These are phyloP conservation scores for Astrocystis sublimbata DNA, from an alignment of 495 filamentous ascomycete species.

Conservation along the genomic window DNA sequence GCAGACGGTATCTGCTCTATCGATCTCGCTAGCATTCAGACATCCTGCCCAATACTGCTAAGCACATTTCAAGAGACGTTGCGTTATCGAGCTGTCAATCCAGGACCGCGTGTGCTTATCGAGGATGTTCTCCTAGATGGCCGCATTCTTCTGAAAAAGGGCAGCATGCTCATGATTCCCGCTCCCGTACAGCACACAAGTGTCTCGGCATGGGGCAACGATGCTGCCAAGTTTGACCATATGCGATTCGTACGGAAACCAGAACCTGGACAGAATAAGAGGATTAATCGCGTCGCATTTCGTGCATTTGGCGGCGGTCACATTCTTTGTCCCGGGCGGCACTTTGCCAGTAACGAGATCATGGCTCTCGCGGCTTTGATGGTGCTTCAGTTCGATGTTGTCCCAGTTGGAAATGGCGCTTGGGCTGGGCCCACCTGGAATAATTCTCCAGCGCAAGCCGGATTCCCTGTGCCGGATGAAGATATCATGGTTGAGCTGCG, in stretches of 20 bases:
- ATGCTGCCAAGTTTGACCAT: background rate
- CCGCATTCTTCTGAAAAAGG: background rate
- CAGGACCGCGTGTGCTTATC: background rate
- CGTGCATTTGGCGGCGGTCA: background rate
- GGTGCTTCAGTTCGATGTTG: background rate
- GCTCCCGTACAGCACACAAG: background rate
- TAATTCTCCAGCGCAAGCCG: background rate
- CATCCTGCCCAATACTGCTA: constrained; percentile 21
- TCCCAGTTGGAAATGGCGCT: background rate
- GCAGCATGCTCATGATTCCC: background rate
- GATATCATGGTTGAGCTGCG: background rate
- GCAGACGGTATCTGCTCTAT: constrained; percentile 4
- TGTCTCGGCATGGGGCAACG: background rate
- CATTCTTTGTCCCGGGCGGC: background rate
- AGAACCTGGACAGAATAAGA: background rate
- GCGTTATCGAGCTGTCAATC: background rate
- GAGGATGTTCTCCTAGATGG: background rate
- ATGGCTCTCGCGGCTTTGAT: background rate
- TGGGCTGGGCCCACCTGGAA: background rate
- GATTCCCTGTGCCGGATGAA: background rate
- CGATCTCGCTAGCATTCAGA: constrained; percentile 5
- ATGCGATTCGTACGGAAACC: background rate
- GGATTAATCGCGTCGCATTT: background rate
- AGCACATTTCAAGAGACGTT: constrained; percentile 28
- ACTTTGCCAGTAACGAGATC: background rate